phyloP scores from a whole-genome alignment of 2,329 filamentous ascomycete species.

The Paramyrothecium sp. region DNA sequence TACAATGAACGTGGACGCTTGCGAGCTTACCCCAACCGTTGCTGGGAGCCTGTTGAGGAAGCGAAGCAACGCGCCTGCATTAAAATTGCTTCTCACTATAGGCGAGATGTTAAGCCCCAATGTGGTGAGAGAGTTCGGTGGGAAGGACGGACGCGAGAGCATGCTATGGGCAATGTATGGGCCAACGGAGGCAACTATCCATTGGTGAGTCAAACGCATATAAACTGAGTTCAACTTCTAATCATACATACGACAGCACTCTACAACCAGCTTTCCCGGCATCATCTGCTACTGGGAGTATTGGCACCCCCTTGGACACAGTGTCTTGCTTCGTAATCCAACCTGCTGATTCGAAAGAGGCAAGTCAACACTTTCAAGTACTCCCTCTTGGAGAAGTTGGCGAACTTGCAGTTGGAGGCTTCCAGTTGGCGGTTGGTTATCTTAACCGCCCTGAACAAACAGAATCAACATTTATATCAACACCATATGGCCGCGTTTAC shows the following conservation, averaged over 20 bases:
- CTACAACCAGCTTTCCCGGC: conserved; percentile 62
- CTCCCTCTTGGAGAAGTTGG: conserved; percentile 67
- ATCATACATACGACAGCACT: conserved; percentile 49
- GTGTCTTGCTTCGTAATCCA: conserved; percentile 74
- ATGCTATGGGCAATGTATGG: conserved; percentile 94
- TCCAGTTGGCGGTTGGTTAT: conserved; percentile 78
- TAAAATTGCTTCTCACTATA: conserved; percentile 78
- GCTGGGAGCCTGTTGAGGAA: conserved; percentile 71
- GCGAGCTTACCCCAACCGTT: conserved; percentile 86
- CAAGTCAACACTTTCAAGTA: conserved; percentile 41
- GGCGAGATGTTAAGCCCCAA: conserved; percentile 86
- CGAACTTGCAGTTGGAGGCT: conserved; percentile 78
- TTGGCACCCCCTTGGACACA: conserved; percentile 76
- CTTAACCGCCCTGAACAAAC: conserved; percentile 80
- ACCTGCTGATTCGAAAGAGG: conserved; percentile 28
- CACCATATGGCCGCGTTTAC: conserved; percentile 70
- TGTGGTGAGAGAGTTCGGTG: conserved; percentile 79
- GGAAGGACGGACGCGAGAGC: conserved; percentile 46
- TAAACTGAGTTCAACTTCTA: neutral
- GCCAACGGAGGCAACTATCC: conserved; percentile 87
- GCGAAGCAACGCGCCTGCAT: conserved; percentile 63
- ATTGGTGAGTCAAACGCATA: conserved; percentile 52
- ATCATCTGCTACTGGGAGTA: conserved; percentile 60
- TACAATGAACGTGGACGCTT: conserved; percentile 70
- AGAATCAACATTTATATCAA: conserved; percentile 65